Percentiles rank a stretch among this genome's conserved stretches.
Conservation (phyloP, 495 filamentous ascomycete genomes). For the Aspergillus asperescens region DNA sequence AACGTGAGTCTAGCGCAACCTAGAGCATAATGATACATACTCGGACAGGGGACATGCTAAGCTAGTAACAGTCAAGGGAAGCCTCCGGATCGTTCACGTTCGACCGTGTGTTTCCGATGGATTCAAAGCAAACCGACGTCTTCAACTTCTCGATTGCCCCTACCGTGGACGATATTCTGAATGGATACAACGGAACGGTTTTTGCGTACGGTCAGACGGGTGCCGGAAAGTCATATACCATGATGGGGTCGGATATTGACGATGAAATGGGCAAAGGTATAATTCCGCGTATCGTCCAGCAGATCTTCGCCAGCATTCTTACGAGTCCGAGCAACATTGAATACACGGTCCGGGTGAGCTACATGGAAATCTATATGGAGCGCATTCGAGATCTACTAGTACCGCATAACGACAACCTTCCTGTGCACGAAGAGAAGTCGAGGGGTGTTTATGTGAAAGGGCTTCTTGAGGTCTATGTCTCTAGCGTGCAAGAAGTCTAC, state of each 20-base stretch:
- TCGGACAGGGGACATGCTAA: slow-evolving; percentile 3
- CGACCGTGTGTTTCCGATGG: slow-evolving; percentile 93
- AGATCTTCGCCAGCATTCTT: slow-evolving; percentile 93
- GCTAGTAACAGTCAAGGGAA: slow-evolving; percentile 63
- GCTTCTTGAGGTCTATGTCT: slow-evolving; percentile 89
- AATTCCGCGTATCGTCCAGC: slow-evolving; percentile 94
- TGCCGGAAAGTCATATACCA: slow-evolving; percentile 97
- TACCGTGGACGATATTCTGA: slow-evolving; percentile 96
- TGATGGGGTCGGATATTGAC: slow-evolving; percentile 98
- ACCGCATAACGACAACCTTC: slow-evolving; percentile 91
- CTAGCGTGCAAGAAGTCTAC: slow-evolving; percentile 91
- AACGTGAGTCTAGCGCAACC: slow-evolving; percentile 52
- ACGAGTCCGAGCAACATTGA: slow-evolving; percentile 90
- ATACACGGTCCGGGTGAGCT: slow-evolving; percentile 94
- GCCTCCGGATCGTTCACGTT: slow-evolving; percentile 86
- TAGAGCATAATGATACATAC: background rate
- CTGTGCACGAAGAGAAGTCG: slow-evolving; percentile 95
- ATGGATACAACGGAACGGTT: slow-evolving; percentile 98
- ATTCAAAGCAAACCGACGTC: slow-evolving; percentile 78
- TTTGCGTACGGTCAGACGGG: slow-evolving; percentile 99
- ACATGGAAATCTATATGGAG: slow-evolving; percentile 99
- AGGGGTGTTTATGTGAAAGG: slow-evolving; percentile 96
- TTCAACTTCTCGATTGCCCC: slow-evolving; percentile 96
- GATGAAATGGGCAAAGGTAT: slow-evolving; percentile 85
- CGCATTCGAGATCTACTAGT: slow-evolving; percentile 87